Conservation (phyloP, 129 eudicot genomes). For the Tanacetum coccineum region DNA sequence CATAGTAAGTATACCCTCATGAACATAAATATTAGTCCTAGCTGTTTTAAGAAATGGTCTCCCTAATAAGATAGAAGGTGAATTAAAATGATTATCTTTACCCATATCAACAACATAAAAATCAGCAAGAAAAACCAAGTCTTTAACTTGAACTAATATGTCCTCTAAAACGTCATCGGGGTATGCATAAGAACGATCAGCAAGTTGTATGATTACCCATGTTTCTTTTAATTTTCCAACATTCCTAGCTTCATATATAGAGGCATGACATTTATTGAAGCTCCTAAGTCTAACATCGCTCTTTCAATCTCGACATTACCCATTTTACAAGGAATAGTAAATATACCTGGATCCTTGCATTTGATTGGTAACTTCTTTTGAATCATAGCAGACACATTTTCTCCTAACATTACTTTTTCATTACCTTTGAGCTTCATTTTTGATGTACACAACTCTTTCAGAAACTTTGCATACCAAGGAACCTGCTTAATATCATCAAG, state of each 20-base stretch:
- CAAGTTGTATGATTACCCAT: constrained; percentile 12
- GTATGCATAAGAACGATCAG: not conserved
- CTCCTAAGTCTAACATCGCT: constrained; percentile 18
- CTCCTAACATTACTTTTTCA: not conserved
- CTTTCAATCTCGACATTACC: not conserved
- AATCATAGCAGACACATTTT: constrained; percentile 3
- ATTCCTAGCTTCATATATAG: not conserved
- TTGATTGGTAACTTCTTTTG: constrained; percentile 4
- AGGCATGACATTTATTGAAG: not conserved
- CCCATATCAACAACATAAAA: not conserved
- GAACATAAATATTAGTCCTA: too few species aligned
- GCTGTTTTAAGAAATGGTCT: too few species aligned
- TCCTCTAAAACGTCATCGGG: constrained; percentile 17
- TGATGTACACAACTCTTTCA: not conserved
- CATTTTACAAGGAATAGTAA: constrained; percentile 1
- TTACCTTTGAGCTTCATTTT: constrained; percentile 10
- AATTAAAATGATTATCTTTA: too few species aligned
- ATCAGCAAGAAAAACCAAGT: not conserved
- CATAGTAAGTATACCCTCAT: too few species aligned
- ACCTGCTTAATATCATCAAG: constrained; percentile 8
- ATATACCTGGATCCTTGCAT: constrained; percentile 19
- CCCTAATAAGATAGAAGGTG: too few species aligned
- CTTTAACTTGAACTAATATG: constrained; percentile 5
- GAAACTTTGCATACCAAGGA: constrained; percentile 15
- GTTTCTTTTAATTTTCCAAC: constrained; percentile 9